A percentile compares a stretch with the other conserved stretches of the same genome.
Conservation (phyloP, 768 basidiomycete species). For the Trametes coccinea region DNA sequence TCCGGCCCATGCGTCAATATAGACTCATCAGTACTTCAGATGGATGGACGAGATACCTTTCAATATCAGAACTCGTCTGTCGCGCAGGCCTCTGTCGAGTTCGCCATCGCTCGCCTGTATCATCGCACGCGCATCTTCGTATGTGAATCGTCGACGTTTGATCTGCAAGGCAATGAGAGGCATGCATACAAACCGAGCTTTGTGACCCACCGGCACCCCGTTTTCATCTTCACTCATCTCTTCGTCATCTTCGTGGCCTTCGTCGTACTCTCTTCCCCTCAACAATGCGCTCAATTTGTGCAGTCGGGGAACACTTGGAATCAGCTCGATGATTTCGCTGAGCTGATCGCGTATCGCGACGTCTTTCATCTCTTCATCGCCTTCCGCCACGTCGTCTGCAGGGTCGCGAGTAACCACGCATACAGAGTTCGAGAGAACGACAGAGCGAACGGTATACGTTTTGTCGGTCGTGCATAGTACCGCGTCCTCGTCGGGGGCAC, state of each 20-base stretch:
- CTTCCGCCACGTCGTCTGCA: constrained; percentile 36
- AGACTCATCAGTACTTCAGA: too few species aligned
- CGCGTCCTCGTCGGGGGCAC: constrained; percentile 78
- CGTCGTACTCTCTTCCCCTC: constrained; percentile 69
- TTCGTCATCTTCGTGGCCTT: constrained; percentile 54
- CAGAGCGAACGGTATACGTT: constrained; percentile 83
- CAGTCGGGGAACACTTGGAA: constrained; percentile 74
- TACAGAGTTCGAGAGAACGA: constrained; percentile 87
- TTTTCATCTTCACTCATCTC: constrained; percentile 31
- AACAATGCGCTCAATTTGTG: constrained; percentile 64
- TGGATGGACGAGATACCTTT: constrained; percentile 49
- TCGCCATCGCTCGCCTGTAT: constrained; percentile 87
- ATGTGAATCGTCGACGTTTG: constrained; percentile 46
- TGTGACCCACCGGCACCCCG: constrained; percentile 9
- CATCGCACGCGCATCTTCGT: constrained; percentile 58
- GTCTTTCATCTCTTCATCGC: constrained; percentile 18
- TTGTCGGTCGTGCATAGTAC: constrained; percentile 81
- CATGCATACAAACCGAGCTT: neutral
- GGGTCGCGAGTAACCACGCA: constrained; percentile 60
- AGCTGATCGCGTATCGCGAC: constrained; percentile 79
- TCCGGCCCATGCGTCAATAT: too few species aligned
- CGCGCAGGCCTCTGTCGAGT: constrained; percentile 59
- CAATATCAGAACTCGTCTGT: constrained; percentile 71
- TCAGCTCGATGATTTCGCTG: constrained; percentile 82
- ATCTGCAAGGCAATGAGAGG: constrained; percentile 22